Evolutionary conservation across 2,329 filamentous ascomycete species (phyloP).

Genomic region (Pyricularia pennisetigena): DNA sequence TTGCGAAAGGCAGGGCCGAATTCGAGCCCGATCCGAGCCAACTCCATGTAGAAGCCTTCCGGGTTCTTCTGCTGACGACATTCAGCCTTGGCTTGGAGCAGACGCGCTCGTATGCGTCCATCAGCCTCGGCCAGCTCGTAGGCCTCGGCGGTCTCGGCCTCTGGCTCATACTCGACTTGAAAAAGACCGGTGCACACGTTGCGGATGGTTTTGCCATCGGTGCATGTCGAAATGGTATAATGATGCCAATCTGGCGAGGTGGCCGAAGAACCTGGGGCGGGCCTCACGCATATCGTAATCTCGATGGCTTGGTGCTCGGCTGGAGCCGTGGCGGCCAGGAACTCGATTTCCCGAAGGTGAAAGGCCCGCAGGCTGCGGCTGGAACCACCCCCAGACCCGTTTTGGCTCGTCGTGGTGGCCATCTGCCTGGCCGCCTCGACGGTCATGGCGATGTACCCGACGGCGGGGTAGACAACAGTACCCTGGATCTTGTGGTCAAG

Average conservation of each 20-base stretch:
- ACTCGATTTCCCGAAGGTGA: background rate
- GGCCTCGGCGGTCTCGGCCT: background rate
- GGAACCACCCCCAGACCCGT: too few relatives aligned
- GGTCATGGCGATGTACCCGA: conserved; percentile 30
- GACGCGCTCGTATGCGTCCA: background rate
- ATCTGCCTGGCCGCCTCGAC: conserved; percentile 20
- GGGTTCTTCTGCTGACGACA: background rate
- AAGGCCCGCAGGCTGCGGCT: background rate
- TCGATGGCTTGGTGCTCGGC: background rate
- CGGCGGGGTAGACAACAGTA: conserved; percentile 33
- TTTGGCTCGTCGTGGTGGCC: conserved; percentile 13
- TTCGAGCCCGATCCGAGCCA: background rate
- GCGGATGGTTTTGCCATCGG: background rate
- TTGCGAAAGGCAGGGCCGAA: background rate
- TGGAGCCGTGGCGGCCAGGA: background rate
- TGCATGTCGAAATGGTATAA: background rate
- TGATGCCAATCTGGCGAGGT: background rate
- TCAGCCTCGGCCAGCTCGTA: background rate
- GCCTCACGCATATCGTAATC: background rate
- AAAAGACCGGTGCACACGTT: background rate
- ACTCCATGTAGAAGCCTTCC: background rate
- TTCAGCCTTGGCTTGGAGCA: background rate
- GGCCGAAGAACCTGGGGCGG: too few relatives aligned
- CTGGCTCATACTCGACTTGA: background rate
- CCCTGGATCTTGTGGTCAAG: conserved; percentile 37